Conservation (phyloP, 2,329 filamentous ascomycete genomes). For the Aureobasidium sp. region DNA sequence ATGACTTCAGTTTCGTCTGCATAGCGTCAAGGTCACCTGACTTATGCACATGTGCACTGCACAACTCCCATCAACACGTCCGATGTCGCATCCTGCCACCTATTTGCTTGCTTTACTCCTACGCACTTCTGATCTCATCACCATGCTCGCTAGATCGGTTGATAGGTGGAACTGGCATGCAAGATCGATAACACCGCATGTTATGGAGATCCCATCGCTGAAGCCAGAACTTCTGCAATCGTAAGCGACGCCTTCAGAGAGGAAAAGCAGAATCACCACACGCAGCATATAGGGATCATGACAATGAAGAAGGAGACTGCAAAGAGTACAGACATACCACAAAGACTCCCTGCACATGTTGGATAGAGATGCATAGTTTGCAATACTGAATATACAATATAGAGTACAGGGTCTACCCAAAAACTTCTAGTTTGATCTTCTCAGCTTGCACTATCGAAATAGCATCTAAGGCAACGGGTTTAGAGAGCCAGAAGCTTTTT, state of each 20-base stretch:
- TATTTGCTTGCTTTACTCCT: background rate
- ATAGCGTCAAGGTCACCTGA: background rate
- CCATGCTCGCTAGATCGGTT: background rate
- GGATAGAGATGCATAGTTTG: background rate
- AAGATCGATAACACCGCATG: background rate
- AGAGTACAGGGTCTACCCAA: too few species aligned
- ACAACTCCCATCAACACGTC: background rate
- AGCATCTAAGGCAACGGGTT: too few species aligned
- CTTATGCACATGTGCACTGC: background rate
- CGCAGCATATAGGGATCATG: background rate
- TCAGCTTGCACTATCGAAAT: too few species aligned
- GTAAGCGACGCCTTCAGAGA: background rate
- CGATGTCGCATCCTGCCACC: constrained; percentile 2
- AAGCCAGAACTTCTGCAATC: background rate
- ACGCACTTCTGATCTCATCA: constrained; percentile 8
- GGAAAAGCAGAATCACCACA: background rate
- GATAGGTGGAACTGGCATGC: background rate
- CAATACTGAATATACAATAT: too few species aligned
- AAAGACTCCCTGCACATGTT: background rate
- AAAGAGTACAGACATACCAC: background rate
- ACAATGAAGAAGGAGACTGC: background rate
- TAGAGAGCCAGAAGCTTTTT: background rate
- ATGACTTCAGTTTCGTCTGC: constrained; percentile 12
- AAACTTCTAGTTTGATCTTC: too few species aligned
- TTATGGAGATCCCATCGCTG: background rate